Base-by-base conservation (phyloP, 352 stramenopile species). In the Phytopythium vexans region DNA sequence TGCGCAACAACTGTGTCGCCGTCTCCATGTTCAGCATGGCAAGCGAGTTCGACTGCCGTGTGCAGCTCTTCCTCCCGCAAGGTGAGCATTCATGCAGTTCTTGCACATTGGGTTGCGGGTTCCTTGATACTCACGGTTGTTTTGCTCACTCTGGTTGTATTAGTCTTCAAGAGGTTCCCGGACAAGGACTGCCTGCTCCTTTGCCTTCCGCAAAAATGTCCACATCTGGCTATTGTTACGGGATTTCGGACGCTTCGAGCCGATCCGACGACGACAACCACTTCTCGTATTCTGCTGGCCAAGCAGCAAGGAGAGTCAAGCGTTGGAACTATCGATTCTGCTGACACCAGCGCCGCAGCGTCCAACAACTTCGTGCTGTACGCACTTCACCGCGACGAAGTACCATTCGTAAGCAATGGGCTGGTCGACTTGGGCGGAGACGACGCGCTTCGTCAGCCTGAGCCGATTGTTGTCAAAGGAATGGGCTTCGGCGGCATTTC, bases 161-260 rank as follows among this genome's bases (percentile, higher is more conserved):
- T 35, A 87, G 78, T 72, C 1, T 89, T 89, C 41, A 56, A 83
- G 41, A 55, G 70, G 11, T 88, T 86, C 41, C 68, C 56, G 4
- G 70, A 83, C 48, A 88, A 84, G 35, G 76, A 88, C 46, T 81
- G 72, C 14, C 10, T 85, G 10, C 40, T 89, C 39, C 54, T 89
- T 11, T 72, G 72, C 27, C 50, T 89, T 1, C 72, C 72, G 0
- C 74, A 87, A 15, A 65, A 58, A 36, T 81, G 65, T 56, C 61
- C 32, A 8, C 66, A 70, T 15, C 74, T 72, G 0, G 58, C 62
- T 32, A 66, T 87, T 27, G 64, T 66, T 10, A 81, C 58, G 12
- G 70, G 72, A 14, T 87, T 87, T 27, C 74, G 76, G 1, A 72
- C 51, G 6, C 60, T 86, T 2, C 58, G 55, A 34, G 64, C 57